A percentile compares a stretch with the other conserved stretches of the same genome.
Conservation (phyloP, 2,329 filamentous ascomycete genomes). For the Colletotrichum euphorbiae region DNA sequence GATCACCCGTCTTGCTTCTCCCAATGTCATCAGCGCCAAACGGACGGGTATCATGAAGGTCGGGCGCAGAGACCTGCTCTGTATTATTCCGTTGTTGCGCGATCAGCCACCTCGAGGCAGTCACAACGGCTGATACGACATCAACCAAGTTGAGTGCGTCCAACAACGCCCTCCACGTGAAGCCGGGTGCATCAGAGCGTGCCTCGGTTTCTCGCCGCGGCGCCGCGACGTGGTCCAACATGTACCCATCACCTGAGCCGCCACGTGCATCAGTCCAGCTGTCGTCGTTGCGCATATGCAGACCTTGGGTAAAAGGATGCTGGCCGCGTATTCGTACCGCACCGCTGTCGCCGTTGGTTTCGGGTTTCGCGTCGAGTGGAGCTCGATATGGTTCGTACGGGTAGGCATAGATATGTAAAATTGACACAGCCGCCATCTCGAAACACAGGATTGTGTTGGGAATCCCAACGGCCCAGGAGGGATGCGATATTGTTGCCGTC, state of each 20-base stretch:
- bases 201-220: rapidly evolving
- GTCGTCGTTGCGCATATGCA: neutral
- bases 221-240: neutral
- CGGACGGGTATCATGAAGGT: too few relatives aligned
- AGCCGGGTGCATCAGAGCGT: neutral
- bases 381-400: neutral
- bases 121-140: neutral
- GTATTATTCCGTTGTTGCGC: neutral
- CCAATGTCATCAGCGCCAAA: too few relatives aligned
- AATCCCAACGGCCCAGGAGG: slow-evolving; percentile 13
- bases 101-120: neutral
- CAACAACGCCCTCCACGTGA: neutral
- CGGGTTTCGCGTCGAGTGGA: neutral
- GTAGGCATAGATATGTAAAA: slow-evolving; percentile 15
- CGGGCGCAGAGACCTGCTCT: neutral
- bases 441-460: slow-evolving; percentile 23
- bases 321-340: neutral
- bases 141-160: neutral
- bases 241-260: neutral
- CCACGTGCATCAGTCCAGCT: neutral
- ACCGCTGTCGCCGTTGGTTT: neutral
- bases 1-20: neutral
- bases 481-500: neutral
- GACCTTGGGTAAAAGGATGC: neutral
- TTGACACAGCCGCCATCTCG: slow-evolving; percentile 14